These are phyloP conservation scores for Inga oerstediana DNA, from an alignment of 306 rosid genomes.

Conservation along the genomic window DNA sequence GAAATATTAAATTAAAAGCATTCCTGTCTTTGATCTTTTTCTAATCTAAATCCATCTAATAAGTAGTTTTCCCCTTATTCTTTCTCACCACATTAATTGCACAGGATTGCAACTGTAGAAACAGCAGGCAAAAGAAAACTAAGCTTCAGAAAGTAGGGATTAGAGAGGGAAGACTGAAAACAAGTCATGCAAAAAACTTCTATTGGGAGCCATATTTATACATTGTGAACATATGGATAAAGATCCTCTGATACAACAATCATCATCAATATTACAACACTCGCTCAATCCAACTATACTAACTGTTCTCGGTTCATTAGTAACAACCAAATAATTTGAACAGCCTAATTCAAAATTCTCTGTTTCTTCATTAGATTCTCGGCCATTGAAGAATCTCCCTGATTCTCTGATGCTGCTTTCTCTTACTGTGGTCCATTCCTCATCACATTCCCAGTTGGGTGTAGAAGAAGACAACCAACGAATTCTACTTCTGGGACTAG, in stretches of 20 bases:
- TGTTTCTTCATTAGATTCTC: conserved; percentile 11
- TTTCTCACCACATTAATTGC: neutral
- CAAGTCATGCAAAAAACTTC: conserved; percentile 20
- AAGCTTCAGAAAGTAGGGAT: conserved; percentile 8
- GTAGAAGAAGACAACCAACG: conserved; percentile 34
- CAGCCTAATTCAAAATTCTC: conserved; percentile 16
- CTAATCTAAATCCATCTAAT: neutral
- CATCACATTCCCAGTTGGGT: conserved; percentile 50
- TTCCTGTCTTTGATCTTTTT: neutral
- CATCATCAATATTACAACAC: conserved; percentile 18
- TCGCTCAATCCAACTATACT: conserved; percentile 12
- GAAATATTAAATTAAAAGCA: no score
- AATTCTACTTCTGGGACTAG: conserved; percentile 49
- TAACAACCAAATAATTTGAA: conserved; percentile 1
- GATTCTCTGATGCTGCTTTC: conserved; percentile 28
- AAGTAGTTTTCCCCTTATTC: neutral
- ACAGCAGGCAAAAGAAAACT: neutral
- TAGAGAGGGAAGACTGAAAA: neutral
- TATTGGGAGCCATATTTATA: conserved; percentile 21
- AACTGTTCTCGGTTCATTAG: conserved; percentile 11
- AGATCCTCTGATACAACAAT: conserved; percentile 18
- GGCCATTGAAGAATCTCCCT: neutral
- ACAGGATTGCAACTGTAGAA: neutral
- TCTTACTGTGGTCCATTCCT: conserved; percentile 75
- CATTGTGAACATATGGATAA: conserved; percentile 11